Base-by-base conservation (phyloP, 2,329 filamentous ascomycete species). In the Leptographium galeiforme region DNA sequence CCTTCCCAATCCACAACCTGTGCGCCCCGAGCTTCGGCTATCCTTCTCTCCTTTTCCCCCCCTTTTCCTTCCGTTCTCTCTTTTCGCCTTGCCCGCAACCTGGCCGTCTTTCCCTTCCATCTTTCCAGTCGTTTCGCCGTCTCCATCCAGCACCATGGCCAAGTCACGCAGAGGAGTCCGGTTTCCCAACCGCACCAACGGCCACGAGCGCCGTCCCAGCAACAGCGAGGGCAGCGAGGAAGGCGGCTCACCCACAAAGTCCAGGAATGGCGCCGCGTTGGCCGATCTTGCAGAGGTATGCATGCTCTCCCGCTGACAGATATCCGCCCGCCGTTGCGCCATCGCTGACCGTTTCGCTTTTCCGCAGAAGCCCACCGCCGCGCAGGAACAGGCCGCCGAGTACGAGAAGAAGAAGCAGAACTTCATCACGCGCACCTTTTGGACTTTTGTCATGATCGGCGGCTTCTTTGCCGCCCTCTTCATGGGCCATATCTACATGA, bases 391-490 rank as follows among this genome's bases (percentile, higher is more conserved):
- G 56, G 66, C 67, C 52, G 67, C 68, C 63, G 93, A 96, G 57
- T 96, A 94, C 68, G 89, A 97, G 67, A 97, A 97, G 81, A 98
- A 98, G 72, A 96, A 95, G 74, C 85, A 89, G 68, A 95, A 93
- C 68, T 97, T 98, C 74, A 87, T 96, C 64, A 95, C 89, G 41
- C 84, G 93, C 63, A 91, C 91, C 53, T 89, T 96, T 76, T 98
- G 93, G 93, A 96, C 89, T 4, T 84, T 98, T 59, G 84, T 95
- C 71, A 98, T 98, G 93, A 95, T 98, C 62, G 86, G 76, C 53
- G 79, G 82, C 64, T 98, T 98, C 78, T 96, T 97, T 70, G 78
- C 81, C 54, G 82, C 88, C 59, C 86, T 98, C 70, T 94, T 96
- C 72, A 88, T 90, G 64, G 93, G 93, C 57, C 93, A 98, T 71